Evolutionary conservation across 1,139 yeast genomes (phyloP), one percentile per base, ranked within the genome.

Genomic region (Magnusiomyces sp.): DNA sequence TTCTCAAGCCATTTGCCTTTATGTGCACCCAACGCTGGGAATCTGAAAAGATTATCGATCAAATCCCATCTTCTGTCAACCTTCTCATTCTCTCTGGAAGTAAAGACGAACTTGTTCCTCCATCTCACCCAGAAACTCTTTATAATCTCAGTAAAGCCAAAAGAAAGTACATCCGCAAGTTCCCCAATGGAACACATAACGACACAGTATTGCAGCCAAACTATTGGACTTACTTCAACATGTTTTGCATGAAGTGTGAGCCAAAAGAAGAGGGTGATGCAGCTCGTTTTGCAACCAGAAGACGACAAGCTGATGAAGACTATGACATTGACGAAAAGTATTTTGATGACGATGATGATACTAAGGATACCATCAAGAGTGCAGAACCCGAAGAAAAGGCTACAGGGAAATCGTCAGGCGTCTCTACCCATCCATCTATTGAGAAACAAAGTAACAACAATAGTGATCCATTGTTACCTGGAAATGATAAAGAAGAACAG

Each of bases 81-180:
- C 73, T 82, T 36, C 71, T 90, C 47, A 78, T 90, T 59, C 64
- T 90, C 45, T 78, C 85, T 58, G 97, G 95, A 0, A 68, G 76
- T 29, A 70, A 73, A 41, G 98, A 92, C 68, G 98, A 92, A 66
- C 80, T 92, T 34, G 96, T 92, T 1, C 97, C 97, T 1, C 95
- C 96, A 0, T 58, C 58, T 0, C 97, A 92, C 61, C 87, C 90
- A 92, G 75, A 75, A 50, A 63, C 61, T 44, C 73, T 92, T 37
- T 82, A 64, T 62, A 75, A 75, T 20, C 50, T 58, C 42, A 57
- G 64, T 44, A 55, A 59, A 5, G 53, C 64, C 6, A 43, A 43
- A 5, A 40, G 40, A 34, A 68, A 68, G 55, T 45, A 48, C 23
- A 73, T 81, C 58, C 68, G 72, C 50, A 72, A 70, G 50, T 87